Evolutionary conservation across 163 green algal species (phyloP), one percentile per base, ranked within the genome.

Genomic region (Scenedesmus sp.): DNA sequence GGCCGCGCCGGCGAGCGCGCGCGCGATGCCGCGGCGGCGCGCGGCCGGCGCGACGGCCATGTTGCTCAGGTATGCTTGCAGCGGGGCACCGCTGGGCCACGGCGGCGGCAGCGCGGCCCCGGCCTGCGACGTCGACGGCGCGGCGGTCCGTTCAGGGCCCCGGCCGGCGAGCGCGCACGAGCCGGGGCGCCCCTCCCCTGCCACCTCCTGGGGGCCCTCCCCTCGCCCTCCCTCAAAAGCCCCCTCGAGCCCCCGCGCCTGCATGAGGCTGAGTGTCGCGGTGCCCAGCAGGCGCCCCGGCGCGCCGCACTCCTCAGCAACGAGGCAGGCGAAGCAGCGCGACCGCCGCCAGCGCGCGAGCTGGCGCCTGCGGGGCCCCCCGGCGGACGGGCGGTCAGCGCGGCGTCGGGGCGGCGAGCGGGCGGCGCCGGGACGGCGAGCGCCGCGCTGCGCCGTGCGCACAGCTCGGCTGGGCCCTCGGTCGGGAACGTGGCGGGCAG

Each of bases 61-160:
- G 70, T 78, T 78, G 54, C 70, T 78, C 53, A 78, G 67, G 70
- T 78, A 78, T 14, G 70, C 50, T 0, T 54, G 26, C 39, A 78
- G 26, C 2, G 70, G 70, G 56, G 56, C 54, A 24, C 17, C 58
- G 70, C 36, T 70, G 56, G 70, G 70, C 24, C 67, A 78, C 36
- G 70, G 70, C 4, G 70, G 54, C 4, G 70, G 70, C 6, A 78
- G 70, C 15, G 26, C 57, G 7, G 70, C 70, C 56, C 67, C 70
- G 7, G 70, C 56, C 70, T 75, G 50, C 7, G n/a, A n/a, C n/a
- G n/a, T n/a, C n/a, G n/a, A n/a, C n/a, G n/a, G n/a, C n/a, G n/a
- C n/a, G n/a, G n/a, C n/a, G n/a, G n/a, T n/a, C n/a, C n/a, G n/a
- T n/a, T n/a, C n/a, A n/a, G n/a, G n/a, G n/a, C n/a, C n/a, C n/a